Evolutionary conservation across 1,284 basidiomycete genomes (phyloP).

Genomic region (Quambalaria eucalypti): DNA sequence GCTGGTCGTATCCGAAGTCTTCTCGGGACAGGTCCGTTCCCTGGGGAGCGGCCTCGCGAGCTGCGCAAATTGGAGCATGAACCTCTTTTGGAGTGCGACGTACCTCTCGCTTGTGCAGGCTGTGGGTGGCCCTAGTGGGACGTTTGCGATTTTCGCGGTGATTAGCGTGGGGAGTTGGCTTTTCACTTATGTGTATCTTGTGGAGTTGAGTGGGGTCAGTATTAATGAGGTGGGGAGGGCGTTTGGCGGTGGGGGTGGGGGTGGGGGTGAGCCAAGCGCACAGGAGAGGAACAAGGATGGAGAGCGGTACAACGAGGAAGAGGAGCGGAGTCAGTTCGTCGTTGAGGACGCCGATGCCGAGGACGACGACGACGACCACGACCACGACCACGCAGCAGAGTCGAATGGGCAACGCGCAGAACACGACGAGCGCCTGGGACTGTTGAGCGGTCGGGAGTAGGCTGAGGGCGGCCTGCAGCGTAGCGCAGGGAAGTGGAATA

Average conservation of each 20-base stretch:
- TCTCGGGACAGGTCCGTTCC: slow-evolving; percentile 17
- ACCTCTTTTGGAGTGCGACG: slow-evolving; percentile 7
- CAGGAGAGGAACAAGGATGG: background rate
- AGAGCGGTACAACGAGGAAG: background rate
- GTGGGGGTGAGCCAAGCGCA: background rate
- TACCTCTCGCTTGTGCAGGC: slow-evolving; percentile 12
- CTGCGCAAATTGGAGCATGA: slow-evolving; percentile 17
- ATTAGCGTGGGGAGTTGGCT: background rate
- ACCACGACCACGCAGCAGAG: slow-evolving; percentile 12
- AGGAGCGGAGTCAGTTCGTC: background rate
- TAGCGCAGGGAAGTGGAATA: too few relatives aligned
- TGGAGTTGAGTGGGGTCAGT: background rate
- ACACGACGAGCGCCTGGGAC: too few relatives aligned
- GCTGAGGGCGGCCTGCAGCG: too few relatives aligned
- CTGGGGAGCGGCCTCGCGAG: slow-evolving; percentile 25
- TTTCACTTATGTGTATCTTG: background rate
- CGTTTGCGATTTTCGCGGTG: background rate
- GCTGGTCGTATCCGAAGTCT: slow-evolving; percentile 34
- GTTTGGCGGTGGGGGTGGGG: background rate
- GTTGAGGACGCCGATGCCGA: background rate
- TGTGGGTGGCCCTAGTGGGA: background rate
- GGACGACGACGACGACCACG: background rate
- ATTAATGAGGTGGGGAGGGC: background rate
- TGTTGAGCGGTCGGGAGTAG: too few relatives aligned
- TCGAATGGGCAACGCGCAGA: too few relatives aligned